Base-by-base conservation (phyloP, 78 protist genomes). In the Paratrimastix pyriformis region DNA sequence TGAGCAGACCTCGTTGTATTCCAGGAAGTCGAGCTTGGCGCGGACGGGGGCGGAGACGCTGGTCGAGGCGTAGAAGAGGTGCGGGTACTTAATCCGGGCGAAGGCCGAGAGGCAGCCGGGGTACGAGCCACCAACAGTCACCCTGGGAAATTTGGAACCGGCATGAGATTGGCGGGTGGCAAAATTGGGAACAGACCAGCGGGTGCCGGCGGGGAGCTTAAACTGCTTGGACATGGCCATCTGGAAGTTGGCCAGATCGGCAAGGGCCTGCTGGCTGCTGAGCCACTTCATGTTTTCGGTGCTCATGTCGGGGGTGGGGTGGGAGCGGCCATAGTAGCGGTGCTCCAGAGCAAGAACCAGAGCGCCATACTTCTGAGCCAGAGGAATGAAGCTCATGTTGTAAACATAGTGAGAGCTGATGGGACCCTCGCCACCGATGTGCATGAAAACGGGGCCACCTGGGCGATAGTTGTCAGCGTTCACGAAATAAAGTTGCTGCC, bases 341-440 rank as follows among this genome's bases (percentile, higher is more conserved):
- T 89, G 93, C 59, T 89, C 93, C 4, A 89, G 65, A 13, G 86
- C 81, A 0, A 86, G 84, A 65, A 89, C 65, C 59, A 76, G 43
- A 7, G 75, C 80, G 11, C 52, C 52, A 21, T 71, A 54, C 35
- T 69, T 48, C 45, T 79, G 7, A 5, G 83, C 83, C 3, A 79
- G 48, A 6, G 5, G 29, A 24, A 15, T 35, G 15, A 26, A 35
- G 21, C 24, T 26, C 21, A 62, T 29, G 15, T 62, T 52, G 21
- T 26, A 52, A 52, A 52, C 18, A 62, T 15, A 11, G 37, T 62
- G 15, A 15, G 29, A 15, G 13, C 24, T 11, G 42, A 62, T 62
- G 26, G 79, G 79, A n/a, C 57, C 83, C 46, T 79, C 83, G 3
- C 76, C 83, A 3, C 75, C 75, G 42, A 79, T 37, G 46, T 52